Percentiles rank a stretch among this genome's conserved stretches.
These are phyloP conservation scores for Scutellaria baicalensis DNA, from an alignment of 257 asterid genomes.

Conservation along the genomic window DNA sequence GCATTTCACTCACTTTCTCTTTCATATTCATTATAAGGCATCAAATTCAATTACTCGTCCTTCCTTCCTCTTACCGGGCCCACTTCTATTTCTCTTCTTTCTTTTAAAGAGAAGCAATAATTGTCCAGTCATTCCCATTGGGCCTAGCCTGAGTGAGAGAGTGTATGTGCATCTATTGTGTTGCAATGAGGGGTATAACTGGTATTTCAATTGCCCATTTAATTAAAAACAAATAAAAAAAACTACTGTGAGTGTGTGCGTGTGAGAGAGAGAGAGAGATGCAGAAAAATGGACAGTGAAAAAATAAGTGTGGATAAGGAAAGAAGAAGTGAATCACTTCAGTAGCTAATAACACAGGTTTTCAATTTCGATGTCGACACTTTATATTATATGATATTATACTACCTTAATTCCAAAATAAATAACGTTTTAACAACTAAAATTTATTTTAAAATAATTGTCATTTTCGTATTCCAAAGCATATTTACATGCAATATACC, in stretches of 20 bases:
- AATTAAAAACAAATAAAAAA: background rate
- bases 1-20: background rate
- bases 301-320: background rate
- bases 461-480: too few species aligned
- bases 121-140: background rate
- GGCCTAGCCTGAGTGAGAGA: too few species aligned
- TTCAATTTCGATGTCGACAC: conserved; percentile 1
- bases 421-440: too few species aligned
- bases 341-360: background rate
- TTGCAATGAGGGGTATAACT: background rate
- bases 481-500: too few species aligned
- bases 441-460: too few species aligned
- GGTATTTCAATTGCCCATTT: background rate
- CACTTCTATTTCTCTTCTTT: background rate
- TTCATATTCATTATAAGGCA: background rate
- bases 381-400: too few species aligned
- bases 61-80: background rate
- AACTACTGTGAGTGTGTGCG: too few species aligned
- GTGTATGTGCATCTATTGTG: background rate
- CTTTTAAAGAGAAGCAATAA: background rate
- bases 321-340: background rate
- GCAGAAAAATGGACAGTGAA: background rate
- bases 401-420: too few species aligned
- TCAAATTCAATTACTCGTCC: background rate
- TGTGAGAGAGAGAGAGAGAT: background rate